Conservation (phyloP, 768 basidiomycete species). For the Russula dissimulans region DNA sequence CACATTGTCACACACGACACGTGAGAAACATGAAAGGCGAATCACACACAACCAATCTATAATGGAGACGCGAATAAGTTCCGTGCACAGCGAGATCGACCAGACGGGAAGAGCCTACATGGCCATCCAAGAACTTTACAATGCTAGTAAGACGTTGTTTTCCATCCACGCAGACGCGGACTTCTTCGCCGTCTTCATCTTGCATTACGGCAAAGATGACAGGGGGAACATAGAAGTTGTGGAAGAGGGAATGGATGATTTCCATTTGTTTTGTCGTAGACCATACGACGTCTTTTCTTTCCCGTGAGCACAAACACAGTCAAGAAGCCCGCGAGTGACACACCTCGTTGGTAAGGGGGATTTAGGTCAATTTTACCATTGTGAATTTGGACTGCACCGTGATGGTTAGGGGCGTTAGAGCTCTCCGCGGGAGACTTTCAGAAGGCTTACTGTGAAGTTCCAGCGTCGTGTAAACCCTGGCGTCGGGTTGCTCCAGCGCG, state of each 20-base stretch:
- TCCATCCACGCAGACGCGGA: slow-evolving; percentile 43
- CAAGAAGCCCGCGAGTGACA: slow-evolving; percentile 9
- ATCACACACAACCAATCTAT: slow-evolving; percentile 47
- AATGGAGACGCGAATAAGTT: slow-evolving; percentile 2
- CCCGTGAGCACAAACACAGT: neutral
- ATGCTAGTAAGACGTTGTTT: slow-evolving; percentile 45
- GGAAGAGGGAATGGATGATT: slow-evolving; percentile 42
- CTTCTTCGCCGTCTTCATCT: slow-evolving; percentile 34
- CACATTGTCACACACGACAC: slow-evolving; percentile 22
- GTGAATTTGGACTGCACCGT: slow-evolving; percentile 49
- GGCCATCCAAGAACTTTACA: slow-evolving; percentile 40
- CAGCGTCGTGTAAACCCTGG: slow-evolving; percentile 21
- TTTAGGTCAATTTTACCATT: slow-evolving; percentile 61
- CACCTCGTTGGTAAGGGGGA: slow-evolving; percentile 67
- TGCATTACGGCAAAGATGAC: slow-evolving; percentile 37
- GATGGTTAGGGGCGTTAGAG: neutral
- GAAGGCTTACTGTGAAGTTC: slow-evolving; percentile 22
- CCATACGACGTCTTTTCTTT: slow-evolving; percentile 65
- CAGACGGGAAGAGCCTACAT: slow-evolving; percentile 6
- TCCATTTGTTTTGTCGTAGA: slow-evolving; percentile 52
- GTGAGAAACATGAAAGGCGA: neutral
- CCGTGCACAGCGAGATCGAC: neutral
- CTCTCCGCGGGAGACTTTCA: too few species aligned
- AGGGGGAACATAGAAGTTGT: slow-evolving; percentile 46
- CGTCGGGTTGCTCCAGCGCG: slow-evolving; percentile 20